Percentiles rank a stretch among this genome's conserved stretches.
Evolutionary conservation across 306 rosid species (phyloP).

Genomic region (Mimosa bimucronata): DNA sequence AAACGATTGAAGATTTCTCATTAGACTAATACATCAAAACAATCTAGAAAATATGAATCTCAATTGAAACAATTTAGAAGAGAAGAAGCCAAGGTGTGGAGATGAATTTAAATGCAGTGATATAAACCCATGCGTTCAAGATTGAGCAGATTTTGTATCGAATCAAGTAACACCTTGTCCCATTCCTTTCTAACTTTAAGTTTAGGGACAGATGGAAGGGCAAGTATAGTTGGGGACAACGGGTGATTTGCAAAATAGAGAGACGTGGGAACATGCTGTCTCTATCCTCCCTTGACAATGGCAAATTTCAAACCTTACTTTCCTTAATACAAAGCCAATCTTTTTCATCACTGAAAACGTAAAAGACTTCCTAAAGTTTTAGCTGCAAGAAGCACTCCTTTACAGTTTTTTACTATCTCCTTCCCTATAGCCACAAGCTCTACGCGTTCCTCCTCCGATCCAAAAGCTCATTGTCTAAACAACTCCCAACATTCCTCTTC

Average conservation of each 20-base stretch:
- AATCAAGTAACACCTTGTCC: background rate
- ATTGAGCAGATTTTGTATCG: background rate
- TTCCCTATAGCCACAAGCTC: no score
- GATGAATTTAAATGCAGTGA: no score
- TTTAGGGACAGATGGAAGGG: background rate
- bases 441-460: no score
- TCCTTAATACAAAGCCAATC: background rate
- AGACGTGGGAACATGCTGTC: background rate
- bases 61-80: no score
- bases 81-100: no score
- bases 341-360: background rate
- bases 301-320: background rate
- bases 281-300: background rate
- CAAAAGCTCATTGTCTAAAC: no score
- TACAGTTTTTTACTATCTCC: background rate
- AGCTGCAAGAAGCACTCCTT: background rate
- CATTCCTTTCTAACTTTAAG: background rate
- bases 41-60: no score
- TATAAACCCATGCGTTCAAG: conserved; percentile 20
- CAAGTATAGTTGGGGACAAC: background rate
- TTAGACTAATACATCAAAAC: no score
- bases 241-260: background rate
- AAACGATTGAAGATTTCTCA: no score
- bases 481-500: no score
- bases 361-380: background rate